phyloP scores from a whole-genome alignment of 1,139 yeast genomes.

The Hemisphaericaspora xylofermentans region DNA sequence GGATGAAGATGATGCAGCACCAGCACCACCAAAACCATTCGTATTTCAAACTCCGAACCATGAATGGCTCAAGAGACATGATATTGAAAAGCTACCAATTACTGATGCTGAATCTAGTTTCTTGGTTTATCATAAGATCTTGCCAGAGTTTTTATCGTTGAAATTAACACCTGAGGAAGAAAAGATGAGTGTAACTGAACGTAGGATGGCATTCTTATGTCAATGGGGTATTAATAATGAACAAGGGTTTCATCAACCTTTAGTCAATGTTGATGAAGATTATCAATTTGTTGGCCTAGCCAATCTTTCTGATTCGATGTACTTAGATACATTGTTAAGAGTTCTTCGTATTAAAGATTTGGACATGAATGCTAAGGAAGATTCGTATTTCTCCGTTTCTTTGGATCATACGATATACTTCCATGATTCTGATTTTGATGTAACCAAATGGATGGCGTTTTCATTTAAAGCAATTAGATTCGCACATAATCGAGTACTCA shows the following conservation, averaged over 20 bases:
- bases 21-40: conserved; percentile 31
- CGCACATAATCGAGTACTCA: conserved; percentile 53
- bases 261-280: conserved; percentile 13
- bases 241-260: conserved; percentile 16
- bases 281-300: conserved; percentile 63
- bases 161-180: conserved; percentile 28
- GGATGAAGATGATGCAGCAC: conserved; percentile 26
- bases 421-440: conserved; percentile 55
- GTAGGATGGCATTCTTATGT: conserved; percentile 44
- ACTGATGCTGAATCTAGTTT: conserved; percentile 19
- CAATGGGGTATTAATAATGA: conserved; percentile 37
- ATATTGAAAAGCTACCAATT: conserved; percentile 19
- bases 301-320: conserved; percentile 59
- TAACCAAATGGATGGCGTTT: conserved; percentile 54
- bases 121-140: conserved; percentile 36
- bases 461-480: conserved; percentile 52
- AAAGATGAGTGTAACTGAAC: conserved; percentile 27
- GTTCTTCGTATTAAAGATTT: conserved; percentile 24
- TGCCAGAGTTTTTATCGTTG: conserved; percentile 35
- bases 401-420: conserved; percentile 70
- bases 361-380: conserved; percentile 26
- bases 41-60: conserved; percentile 41
- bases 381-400: conserved; percentile 49
- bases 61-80: conserved; percentile 22
- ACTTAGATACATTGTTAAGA: conserved; percentile 45